Percentiles rank a stretch among this genome's conserved stretches.
phyloP scores from a whole-genome alignment of 441 rosid genomes.

The Mallotus repandus region DNA sequence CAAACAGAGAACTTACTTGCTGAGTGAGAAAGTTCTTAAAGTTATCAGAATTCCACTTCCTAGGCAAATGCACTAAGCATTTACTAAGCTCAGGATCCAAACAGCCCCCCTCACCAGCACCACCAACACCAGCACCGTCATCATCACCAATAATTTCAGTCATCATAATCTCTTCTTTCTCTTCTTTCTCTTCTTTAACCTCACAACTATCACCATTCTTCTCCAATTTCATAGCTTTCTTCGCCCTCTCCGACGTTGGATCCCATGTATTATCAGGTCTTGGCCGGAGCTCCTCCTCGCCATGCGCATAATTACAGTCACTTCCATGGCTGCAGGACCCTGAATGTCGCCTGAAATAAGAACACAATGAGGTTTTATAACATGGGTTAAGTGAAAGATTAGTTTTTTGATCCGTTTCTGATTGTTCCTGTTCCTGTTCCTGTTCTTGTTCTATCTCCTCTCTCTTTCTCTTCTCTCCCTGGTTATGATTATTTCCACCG shows the following conservation, averaged over 20 bases:
- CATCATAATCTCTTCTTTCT: conserved; percentile 50
- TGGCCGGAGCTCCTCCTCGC: conserved; percentile 80
- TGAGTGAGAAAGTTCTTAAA: conserved; percentile 60
- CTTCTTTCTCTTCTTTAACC: conserved; percentile 24
- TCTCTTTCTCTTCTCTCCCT: conserved; percentile 69
- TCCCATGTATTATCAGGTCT: conserved; percentile 90
- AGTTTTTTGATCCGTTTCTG: conserved; percentile 13
- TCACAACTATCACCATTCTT: conserved; percentile 22
- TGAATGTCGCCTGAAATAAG: conserved; percentile 67
- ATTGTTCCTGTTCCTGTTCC: background rate
- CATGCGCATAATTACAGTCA: conserved; percentile 80
- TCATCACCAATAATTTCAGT: conserved; percentile 58
- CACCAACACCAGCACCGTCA: conserved; percentile 40
- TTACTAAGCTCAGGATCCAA: conserved; percentile 55
- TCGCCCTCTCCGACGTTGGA: conserved; percentile 83
- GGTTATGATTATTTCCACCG: background rate
- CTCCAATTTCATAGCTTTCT: conserved; percentile 48
- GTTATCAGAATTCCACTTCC: conserved; percentile 62
- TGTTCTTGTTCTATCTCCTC: conserved; percentile 17
- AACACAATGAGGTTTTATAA: conserved; percentile 82
- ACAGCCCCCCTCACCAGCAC: conserved; percentile 34
- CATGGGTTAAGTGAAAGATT: conserved; percentile 38
- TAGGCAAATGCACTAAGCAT: conserved; percentile 76
- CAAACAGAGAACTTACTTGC: conserved; percentile 39
- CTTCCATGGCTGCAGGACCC: conserved; percentile 70